A percentile compares a stretch with the other conserved stretches of the same genome.
Conservation (phyloP, 495 filamentous ascomycete genomes). For the Xylaria intraflava region DNA sequence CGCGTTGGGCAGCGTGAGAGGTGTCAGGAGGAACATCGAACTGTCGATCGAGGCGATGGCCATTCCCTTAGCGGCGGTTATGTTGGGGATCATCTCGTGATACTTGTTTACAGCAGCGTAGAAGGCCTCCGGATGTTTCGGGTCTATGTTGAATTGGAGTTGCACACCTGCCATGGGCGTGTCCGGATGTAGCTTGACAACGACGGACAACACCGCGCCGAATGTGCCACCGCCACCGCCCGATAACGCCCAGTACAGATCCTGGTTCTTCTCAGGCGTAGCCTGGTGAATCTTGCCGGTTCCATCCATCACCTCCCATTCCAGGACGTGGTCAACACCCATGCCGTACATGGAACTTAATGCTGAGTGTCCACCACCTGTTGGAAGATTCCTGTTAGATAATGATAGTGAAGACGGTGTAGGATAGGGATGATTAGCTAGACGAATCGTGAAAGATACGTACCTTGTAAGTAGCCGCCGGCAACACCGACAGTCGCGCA, state of each 20-base stretch:
- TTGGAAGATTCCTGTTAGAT: too few species aligned
- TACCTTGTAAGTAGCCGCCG: slow-evolving; percentile 49
- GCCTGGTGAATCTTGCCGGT: slow-evolving; percentile 52
- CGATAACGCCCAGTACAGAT: slow-evolving; percentile 61
- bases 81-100: slow-evolving; percentile 39
- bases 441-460: too few species aligned
- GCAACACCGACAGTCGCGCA: slow-evolving; percentile 45
- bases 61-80: slow-evolving; percentile 42
- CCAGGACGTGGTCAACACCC: slow-evolving; percentile 48
- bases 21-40: slow-evolving; percentile 28
- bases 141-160: slow-evolving; percentile 28
- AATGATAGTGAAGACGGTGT: too few species aligned
- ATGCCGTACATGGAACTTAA: slow-evolving; percentile 41
- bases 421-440: too few species aligned
- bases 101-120: slow-evolving; percentile 44
- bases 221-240: slow-evolving; percentile 56
- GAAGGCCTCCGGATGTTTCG: slow-evolving; percentile 36
- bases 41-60: slow-evolving; percentile 46
- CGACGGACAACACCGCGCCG: slow-evolving; percentile 50
- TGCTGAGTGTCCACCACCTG: slow-evolving; percentile 49
- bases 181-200: slow-evolving; percentile 39
- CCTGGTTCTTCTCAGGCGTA: slow-evolving; percentile 39
- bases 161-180: slow-evolving; percentile 34
- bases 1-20: slow-evolving; percentile 46
- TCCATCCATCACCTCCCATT: slow-evolving; percentile 50